A percentile compares a stretch with the other conserved stretches of the same genome.
These are phyloP conservation scores for Aquilaria agallochum DNA, from an alignment of 441 rosid species.

Conservation along the genomic window DNA sequence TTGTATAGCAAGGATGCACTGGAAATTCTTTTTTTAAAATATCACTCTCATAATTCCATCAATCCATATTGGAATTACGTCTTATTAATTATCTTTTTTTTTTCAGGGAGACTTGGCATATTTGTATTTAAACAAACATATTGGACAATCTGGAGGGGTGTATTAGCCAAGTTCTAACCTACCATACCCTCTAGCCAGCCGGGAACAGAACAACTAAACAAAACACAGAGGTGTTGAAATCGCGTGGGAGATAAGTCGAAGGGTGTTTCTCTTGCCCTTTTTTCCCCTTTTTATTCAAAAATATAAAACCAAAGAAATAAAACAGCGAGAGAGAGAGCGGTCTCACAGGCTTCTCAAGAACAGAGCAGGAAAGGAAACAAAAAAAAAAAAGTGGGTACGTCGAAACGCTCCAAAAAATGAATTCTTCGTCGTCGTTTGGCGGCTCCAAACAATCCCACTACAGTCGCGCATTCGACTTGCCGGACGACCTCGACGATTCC, in stretches of 20 bases:
- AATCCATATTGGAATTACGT: too few relatives aligned
- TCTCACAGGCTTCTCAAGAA: not conserved
- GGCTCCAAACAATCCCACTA: conserved; percentile 49
- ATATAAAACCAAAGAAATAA: not conserved
- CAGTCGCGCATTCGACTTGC: conserved; percentile 46
- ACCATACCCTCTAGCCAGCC: too few relatives aligned
- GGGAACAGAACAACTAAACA: not conserved
- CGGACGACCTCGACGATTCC: conserved; percentile 21
- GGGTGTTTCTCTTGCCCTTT: conserved; percentile 56
- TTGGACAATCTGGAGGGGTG: too few relatives aligned
- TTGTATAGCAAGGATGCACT: too few relatives aligned
- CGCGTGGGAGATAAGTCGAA: conserved; percentile 61
- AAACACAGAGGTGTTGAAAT: conserved; percentile 52
- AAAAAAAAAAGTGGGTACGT: not conserved
- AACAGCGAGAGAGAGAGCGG: not conserved
- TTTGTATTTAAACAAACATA: too few relatives aligned
- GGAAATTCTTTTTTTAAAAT: too few relatives aligned
- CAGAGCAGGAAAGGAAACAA: not conserved
- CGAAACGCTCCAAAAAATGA: conserved; percentile 26
- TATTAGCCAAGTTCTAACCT: too few relatives aligned
- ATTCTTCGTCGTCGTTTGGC: conserved; percentile 37
- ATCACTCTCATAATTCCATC: too few relatives aligned
- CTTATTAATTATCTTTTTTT: too few relatives aligned
- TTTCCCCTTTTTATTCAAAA: conserved; percentile 1
- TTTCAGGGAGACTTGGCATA: too few relatives aligned